These are phyloP conservation scores for Simmondsia chinensis DNA, from an alignment of 148 eudicot species.

Conservation along the genomic window DNA sequence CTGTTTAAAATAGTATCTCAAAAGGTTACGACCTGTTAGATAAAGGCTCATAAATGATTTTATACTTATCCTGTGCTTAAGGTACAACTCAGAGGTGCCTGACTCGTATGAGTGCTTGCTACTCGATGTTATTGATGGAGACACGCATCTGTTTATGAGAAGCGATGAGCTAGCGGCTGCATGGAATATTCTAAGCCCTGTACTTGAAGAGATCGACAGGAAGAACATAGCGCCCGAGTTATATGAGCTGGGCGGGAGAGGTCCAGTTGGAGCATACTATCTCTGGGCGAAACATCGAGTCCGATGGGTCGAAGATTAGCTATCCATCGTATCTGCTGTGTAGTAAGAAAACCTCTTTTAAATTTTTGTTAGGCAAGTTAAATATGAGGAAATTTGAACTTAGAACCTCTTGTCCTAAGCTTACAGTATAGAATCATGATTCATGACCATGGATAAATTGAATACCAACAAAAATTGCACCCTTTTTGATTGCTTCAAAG, in stretches of 20 bases:
- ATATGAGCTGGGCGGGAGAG: constrained; percentile 24
- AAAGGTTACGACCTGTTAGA: no score
- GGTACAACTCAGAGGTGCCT: constrained; percentile 25
- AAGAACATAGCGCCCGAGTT: constrained; percentile 22
- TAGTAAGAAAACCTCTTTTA: no score
- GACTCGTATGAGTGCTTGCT: constrained; percentile 32
- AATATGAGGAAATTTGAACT: no score
- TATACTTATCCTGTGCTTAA: no score
- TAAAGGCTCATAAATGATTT: no score
- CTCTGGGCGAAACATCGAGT: constrained; percentile 28
- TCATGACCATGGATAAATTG: no score
- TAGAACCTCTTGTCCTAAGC: no score
- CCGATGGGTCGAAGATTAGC: constrained; percentile 15
- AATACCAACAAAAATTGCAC: no score
- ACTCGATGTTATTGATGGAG: constrained; percentile 32
- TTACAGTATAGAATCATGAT: no score
- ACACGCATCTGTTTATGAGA: constrained; percentile 29
- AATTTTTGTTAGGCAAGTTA: no score
- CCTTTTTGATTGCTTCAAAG: no score
- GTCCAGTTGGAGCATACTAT: constrained; percentile 31
- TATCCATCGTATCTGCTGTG: not conserved
- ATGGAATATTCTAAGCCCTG: constrained; percentile 19
- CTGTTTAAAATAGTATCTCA: no score
- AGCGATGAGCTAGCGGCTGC: constrained; percentile 36
- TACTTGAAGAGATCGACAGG: constrained; percentile 21